These are phyloP conservation scores for Eucalyptus erythrocorys DNA, from an alignment of 345 rosid genomes.

Conservation along the genomic window DNA sequence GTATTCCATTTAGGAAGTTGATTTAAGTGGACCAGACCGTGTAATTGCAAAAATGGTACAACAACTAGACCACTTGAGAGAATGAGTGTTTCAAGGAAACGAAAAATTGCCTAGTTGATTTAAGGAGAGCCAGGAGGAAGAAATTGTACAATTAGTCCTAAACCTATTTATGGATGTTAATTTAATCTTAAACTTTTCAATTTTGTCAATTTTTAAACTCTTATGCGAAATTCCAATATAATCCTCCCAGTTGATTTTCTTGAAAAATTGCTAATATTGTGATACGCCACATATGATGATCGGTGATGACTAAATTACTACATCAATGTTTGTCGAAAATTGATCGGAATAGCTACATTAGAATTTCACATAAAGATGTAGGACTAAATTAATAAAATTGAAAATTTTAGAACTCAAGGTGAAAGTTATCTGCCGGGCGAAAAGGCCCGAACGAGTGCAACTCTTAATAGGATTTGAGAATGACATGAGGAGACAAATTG, in stretches of 20 bases:
- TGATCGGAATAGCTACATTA: no score
- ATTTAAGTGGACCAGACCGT: background rate
- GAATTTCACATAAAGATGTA: no score
- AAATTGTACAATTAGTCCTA: background rate
- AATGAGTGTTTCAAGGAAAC: background rate
- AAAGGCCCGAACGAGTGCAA: no score
- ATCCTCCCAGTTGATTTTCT: rapidly evolving
- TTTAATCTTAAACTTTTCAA: background rate
- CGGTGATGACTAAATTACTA: background rate
- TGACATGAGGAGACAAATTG: no score
- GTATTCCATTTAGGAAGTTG: background rate
- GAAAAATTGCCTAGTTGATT: background rate
- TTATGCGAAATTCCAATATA: background rate
- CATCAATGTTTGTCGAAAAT: rapidly evolving
- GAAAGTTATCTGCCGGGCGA: no score
- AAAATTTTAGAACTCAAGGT: no score
- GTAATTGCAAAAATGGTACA: background rate
- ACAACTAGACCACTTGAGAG: background rate
- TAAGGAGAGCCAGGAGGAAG: background rate
- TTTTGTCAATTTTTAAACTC: rapidly evolving
- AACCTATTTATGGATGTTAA: background rate
- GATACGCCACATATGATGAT: rapidly evolving
- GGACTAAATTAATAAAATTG: no score
- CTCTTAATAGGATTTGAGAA: no score
- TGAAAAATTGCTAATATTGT: rapidly evolving